Base-by-base conservation (phyloP, 139 green algal genomes). In the Trebouxia sp. region DNA sequence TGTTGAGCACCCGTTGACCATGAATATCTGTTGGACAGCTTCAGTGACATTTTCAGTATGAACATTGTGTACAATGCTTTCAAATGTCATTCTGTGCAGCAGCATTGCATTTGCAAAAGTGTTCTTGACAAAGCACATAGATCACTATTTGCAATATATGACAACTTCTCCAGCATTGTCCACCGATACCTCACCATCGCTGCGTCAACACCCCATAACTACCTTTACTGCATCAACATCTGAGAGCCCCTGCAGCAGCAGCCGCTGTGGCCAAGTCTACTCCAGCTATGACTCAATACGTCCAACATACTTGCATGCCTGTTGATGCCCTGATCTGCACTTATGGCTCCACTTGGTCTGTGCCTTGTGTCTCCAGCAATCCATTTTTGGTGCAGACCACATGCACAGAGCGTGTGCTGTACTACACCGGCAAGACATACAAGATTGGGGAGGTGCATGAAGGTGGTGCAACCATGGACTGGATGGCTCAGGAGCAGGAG, bases 401-500 rank as follows among this genome's bases (percentile, higher is more conserved):
- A 50, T 98, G 94, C 75, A 98, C 93, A 15, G 97, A 99, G 91
- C 95, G 96, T 79, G 90, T 99, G 56, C 91, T 99, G 50, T 99
- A 93, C 92, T 99, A 99, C 94, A 99, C 97, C 0, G 96, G 97
- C 83, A 95, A 96, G 86, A 96, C 87, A 8, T 98, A 99, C 92
- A 99, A 99, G 92, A 98, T 99, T 81, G 97, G 97, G 24, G 97
- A 99, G 89, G 97, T 99, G 83, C 97, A 99, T 83, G 97, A 99
- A 87, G 97, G 97, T 79, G 95, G 90, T 10, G 97, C 97, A 77
- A 99, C 95, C 53, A 99, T 99, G 96, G 96, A 99, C 91, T 98
- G 95, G 95, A 97, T 97, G 93, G 91, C 93, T 83, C 91, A 95
- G 83, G 91, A 93, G 85, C 89, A 92, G 85, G 97, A 99, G 92